Evolutionary conservation across 2,329 filamentous ascomycete genomes (phyloP), one percentile per base, ranked within the genome.

Genomic region (Tolypocladium inflatum): DNA sequence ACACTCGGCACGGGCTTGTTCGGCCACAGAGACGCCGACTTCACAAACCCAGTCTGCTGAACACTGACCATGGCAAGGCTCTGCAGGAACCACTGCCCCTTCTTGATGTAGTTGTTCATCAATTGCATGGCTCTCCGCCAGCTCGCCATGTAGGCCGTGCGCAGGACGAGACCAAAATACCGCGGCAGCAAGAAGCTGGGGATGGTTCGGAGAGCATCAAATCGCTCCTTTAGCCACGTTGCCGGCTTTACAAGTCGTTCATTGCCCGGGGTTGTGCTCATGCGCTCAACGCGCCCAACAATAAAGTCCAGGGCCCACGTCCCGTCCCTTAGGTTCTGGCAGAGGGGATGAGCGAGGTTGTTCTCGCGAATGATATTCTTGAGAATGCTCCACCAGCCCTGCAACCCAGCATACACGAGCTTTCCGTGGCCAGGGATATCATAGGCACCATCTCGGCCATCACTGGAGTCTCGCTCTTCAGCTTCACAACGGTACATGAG

Each of bases 371-470:
- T 89, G 61, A 99, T 88, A 58, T 89, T 80, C 65, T 91, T 87
- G 48, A 99, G 76, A 1, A 96, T 78, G 70, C 91, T 97, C 91
- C 93, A 96, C 93, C 94, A 99, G 42, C 95, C 95, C 71, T 99
- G 94, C n/a, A 99, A 80, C 60, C 94, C 94, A 60, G 93, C 93
- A 71, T 97, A 99, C 2, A 97, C 90, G 48, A 97, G 81, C 59
- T 88, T 85, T 2, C 92, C 93, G 68, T 91, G 79, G 1, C 87
- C 86, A 1, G 94, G 94, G 62, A 99, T 88, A 56, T 86, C 83
- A 74, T 97, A 99, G 10, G 87, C 86, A n/a, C 94, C 93, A 69
- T 97, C 90, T 60, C 83, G 81, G 4, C 91, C 90, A 55, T 81
- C 82, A 62, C 89, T 96, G 8, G 83, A 84, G 64, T 94, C 91